Base-by-base conservation (phyloP, 148 eudicot genomes). In the Chenopodium album region DNA sequence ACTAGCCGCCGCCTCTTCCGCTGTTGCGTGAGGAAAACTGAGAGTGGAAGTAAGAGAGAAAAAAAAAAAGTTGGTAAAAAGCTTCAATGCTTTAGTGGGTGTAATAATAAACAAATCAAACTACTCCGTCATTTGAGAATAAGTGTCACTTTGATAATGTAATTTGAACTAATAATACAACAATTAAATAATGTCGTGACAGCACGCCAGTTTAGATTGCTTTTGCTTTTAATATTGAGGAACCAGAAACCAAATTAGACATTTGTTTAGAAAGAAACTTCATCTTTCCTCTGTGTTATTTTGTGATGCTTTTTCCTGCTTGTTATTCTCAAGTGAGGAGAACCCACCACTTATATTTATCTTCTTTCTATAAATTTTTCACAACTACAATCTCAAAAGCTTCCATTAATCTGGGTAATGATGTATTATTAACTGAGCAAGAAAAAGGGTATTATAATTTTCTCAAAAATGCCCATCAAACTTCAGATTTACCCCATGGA, bases 401-500 rank as follows among this genome's bases (percentile, higher is more conserved):
- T 34, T 14, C 14, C 37, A 67, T 44, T 29, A 54, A 75, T 75
- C 19, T 78, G 79, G 79, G 75, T 16, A 63, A 8, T 78, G 68
- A 78, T 5, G 3, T 17, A 8, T 34, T 17, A 8, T 34, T n/a
- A 48, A 37, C 23, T n/a, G 76, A 28, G n/a, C 79, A 32, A 76
- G 73, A 75, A 77, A 80, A 37, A 37, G 29, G 75, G 60, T 85
- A 76, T 72, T 72, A 74, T 68, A 79, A 82, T 26, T 77, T 80
- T 23, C 75, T 87, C 14, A 78, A 76, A 79, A 64, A n/a, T 82
- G 86, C 89, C 78, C 73, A 78, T n/a, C 80, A 80, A 71, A 60
- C 78, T 48, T 84, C 80, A 2, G 82, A 85, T 83, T 81, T 88
- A 34, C 71, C 34, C 62, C 80, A 81, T 47, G 92, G 87, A 81